Evolutionary conservation across 768 basidiomycete genomes (phyloP), one percentile per base, ranked within the genome.

Genomic region (Scleroderma citrinum): DNA sequence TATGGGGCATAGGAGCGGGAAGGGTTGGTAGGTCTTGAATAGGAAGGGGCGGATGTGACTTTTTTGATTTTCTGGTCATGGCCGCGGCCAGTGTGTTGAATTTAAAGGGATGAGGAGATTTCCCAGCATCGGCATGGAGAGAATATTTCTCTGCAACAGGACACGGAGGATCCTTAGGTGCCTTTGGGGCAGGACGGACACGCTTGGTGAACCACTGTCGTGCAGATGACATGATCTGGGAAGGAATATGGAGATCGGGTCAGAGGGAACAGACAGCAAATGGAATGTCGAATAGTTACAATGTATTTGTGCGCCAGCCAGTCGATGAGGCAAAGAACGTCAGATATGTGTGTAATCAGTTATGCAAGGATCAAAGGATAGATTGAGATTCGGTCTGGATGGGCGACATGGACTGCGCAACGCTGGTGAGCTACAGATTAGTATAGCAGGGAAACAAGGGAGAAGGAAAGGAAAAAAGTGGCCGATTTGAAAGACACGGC

Each of bases 11-110:
- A 19, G 54, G 60, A 31, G 47, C 59, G 26, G 34, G 56, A 24
- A 54, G 39, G 37, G 21, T 65, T 56, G 3, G 24, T 14, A 34
- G 74, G 72, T 80, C 75, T 50, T 80, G 74, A 48, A 81, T 77
- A 44, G 79, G 67, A 30, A 82, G 63, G 3, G 75, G 60, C 0
- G 78, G 70, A 29, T 71, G 69, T 56, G 35, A 32, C 59, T 83
- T 86, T 68, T 80, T 86, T 19, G 76, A 65, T 63, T 78, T 84
- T 59, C 83, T 69, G 40, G 83, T 82, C 34, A 87, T 77, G 32
- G 78, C 82, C 42, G 77, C 71, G 10, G 78, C 77, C 44, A 87
- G 64, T 7, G 78, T 74, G 50, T 73, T 81, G 59, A 85, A 72
- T 53, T 71, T 77, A 63, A 73, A 66, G 52, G 60, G 57, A 47